Base-by-base conservation (phyloP, 176 grass and related monocot species). In the Areca catechu region DNA sequence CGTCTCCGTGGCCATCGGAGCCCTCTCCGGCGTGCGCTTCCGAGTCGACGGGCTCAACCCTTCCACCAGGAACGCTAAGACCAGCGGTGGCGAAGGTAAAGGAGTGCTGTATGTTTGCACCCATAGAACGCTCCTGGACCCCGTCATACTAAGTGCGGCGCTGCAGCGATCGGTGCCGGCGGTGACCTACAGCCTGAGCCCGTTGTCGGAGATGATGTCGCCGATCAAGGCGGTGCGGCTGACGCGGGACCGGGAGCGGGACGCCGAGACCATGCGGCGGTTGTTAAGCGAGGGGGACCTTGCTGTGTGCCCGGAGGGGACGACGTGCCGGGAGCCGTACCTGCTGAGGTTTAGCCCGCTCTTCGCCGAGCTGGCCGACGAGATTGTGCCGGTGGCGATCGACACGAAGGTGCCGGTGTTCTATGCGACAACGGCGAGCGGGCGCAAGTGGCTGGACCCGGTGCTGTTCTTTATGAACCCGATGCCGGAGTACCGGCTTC, bases 321-420 rank as follows among this genome's bases (percentile, higher is more conserved):
- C 85, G 0, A 89, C 90, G 1, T 89, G 82, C 76, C 68, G 85
- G 3, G 85, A 95, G 65, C 85, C 85, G 4, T 95, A 74, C 66
- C 85, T 95, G 24, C 76, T 95, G 18, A 63, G 90, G 9, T 95
- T 89, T 76, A 89, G 90, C 66, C 72, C 85, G 4, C 82, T 95
- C 47, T 89, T 86, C 47, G 75, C 83, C 0, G 92, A 97, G 75
- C 77, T 91, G 10, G 79, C 76, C 6, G 56, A 28, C 34, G 56
- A 66, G 58, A 61, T 91, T 22, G 51, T 62, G 17, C 86, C 86
- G 0, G 86, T 96, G 24, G 92, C 86, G n/a, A 50, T 96, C 48
- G 71, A 75, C 54, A 59, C 76, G 20, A 19, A 18, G 20, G 77
- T 67, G 54, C 37, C 16, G 56, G 88, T 97, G 83, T 96, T 96